phyloP scores from a whole-genome alignment of 768 basidiomycete species.

The Arthromyces matolae region DNA sequence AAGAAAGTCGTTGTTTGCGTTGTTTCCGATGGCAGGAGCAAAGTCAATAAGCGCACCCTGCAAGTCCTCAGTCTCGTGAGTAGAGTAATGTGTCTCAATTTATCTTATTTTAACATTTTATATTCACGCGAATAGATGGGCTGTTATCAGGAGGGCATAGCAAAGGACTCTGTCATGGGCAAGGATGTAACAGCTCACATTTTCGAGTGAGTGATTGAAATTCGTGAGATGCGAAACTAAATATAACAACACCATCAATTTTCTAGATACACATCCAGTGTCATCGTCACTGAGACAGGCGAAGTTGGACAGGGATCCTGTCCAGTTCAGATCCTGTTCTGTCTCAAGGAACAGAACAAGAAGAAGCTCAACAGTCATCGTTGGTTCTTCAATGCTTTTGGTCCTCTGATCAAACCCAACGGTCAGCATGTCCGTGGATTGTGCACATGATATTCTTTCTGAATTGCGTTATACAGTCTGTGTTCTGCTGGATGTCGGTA shows the following conservation, averaged over 20 bases:
- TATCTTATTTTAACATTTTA: not conserved
- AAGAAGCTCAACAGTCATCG: conserved; percentile 95
- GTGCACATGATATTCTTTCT: conserved; percentile 1
- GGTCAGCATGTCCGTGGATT: conserved; percentile 35
- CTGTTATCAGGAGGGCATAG: conserved; percentile 84
- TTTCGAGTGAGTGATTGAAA: conserved; percentile 71
- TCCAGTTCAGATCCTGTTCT: conserved; percentile 86
- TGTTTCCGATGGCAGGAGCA: conserved; percentile 81
- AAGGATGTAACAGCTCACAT: conserved; percentile 94
- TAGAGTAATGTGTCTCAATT: conserved; percentile 4
- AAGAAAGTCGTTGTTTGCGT: conserved; percentile 88
- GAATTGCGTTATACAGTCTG: conserved; percentile 51
- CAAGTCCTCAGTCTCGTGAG: conserved; percentile 80
- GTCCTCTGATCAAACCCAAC: conserved; percentile 82
- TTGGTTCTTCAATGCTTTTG: conserved; percentile 98
- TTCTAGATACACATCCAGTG: conserved; percentile 72
- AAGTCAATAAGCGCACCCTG: conserved; percentile 87
- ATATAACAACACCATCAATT: conserved; percentile 1
- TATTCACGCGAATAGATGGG: conserved; percentile 56
- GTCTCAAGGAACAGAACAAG: conserved; percentile 94
- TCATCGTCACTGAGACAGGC: conserved; percentile 73
- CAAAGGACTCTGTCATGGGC: conserved; percentile 83
- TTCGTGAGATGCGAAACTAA: not conserved
- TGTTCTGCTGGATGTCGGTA: conserved; percentile 90
- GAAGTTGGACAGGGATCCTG: conserved; percentile 75